These are phyloP conservation scores for Penicillium verrucosum DNA, from an alignment of 2,329 filamentous ascomycete genomes.

Conservation along the genomic window DNA sequence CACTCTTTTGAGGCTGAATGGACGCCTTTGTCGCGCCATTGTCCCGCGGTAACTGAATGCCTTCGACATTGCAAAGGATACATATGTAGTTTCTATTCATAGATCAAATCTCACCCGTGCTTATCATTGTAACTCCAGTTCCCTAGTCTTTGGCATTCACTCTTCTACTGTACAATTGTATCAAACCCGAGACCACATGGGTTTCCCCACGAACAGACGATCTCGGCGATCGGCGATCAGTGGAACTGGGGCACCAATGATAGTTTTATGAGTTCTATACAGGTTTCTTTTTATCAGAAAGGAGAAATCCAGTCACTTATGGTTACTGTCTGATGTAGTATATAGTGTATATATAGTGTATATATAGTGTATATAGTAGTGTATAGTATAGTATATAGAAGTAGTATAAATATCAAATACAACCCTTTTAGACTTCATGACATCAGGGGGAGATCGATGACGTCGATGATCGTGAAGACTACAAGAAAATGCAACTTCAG, in stretches of 20 bases:
- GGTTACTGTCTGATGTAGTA: background rate
- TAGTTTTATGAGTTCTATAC: background rate
- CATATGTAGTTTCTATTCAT: too few species aligned
- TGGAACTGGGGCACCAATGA: background rate
- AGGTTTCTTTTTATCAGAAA: background rate
- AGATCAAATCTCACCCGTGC: too few species aligned
- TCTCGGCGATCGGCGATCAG: slow-evolving; percentile 1
- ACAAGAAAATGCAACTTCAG: slow-evolving; percentile 2
- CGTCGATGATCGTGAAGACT: slow-evolving; percentile 22
- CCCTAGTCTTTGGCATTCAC: too few species aligned
- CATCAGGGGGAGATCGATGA: slow-evolving; percentile 22
- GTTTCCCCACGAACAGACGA: slow-evolving; percentile 7
- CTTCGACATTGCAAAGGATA: too few species aligned
- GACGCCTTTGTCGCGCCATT: too few species aligned
- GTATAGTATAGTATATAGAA: too few species aligned
- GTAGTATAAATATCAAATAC: background rate
- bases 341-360: background rate
- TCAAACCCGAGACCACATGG: background rate
- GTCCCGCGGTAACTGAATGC: too few species aligned
- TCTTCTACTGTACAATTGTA: background rate
- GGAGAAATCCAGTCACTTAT: background rate
- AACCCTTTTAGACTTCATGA: slow-evolving; percentile 10
- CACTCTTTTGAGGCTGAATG: too few species aligned
- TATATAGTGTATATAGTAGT: too few species aligned
- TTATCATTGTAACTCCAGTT: too few species aligned